Evolutionary conservation across 805 yeast species (phyloP), one percentile per base, ranked within the genome.

Genomic region (Candida hungchunana): DNA sequence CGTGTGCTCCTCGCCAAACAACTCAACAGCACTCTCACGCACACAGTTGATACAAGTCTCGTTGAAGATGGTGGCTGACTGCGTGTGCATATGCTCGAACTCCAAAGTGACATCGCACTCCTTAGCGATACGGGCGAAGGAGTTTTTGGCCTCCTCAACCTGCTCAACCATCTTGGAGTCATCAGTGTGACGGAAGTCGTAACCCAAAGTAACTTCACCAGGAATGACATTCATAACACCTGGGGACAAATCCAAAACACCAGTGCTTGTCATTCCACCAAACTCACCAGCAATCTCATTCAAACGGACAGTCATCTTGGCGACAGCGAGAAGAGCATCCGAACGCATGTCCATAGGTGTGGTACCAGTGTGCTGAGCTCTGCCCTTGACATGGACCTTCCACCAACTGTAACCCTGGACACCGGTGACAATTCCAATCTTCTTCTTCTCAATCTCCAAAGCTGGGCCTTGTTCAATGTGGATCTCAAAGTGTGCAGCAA

Each of bases 381-480:
- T 71, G 27, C 89, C 89, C 9, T 50, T 60, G 16, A 81, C 70
- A n/a, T 58, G 65, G 17, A 77, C 64, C 31, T 69, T 73, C 36
- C 67, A 63, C 89, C 89, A 81, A 30, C 66, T 58, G 47, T 75
- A 76, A 2, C 81, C 82, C 54, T 81, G 88, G 20, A 71, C 83
- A 22, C 82, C 83, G 10, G 64, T 64, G 9, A 81, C 87, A 29
- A 80, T 62, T 21, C 89, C 89, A 38, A 81, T 73, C 39, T 69
- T 68, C 48, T 73, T 73, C 5, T 67, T 49, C 21, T 67, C 68
- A 18, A 67, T 66, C 51, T 81, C 86, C 32, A 81, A 64, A 26
- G 79, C 67, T 11, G 88, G 88, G 6, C 89, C 89, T 57, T 81
- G 89, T 50, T 81, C 88, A 42, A 81, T 81, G 51, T 81, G 89